A percentile compares a stretch with the other conserved stretches of the same genome.
These are phyloP conservation scores for Neofusicoccum sp. DNA, from an alignment of 2,329 filamentous ascomycete species.

Conservation along the genomic window DNA sequence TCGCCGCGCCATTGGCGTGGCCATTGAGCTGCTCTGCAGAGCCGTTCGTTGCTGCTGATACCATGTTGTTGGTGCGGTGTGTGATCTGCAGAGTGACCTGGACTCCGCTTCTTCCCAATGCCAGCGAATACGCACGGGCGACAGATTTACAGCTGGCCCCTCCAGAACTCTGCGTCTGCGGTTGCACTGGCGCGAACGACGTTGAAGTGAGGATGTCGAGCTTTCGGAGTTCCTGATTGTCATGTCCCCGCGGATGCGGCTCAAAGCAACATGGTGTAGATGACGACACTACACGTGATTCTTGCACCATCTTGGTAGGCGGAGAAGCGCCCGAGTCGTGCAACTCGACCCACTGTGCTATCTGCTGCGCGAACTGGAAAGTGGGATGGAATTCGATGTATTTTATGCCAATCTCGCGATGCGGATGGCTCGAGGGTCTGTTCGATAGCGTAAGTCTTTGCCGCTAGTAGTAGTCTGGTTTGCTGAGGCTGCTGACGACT, in stretches of 20 bases:
- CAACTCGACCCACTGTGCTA: background rate
- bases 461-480: no score
- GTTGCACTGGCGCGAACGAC: background rate
- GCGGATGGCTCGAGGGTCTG: no score
- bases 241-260: background rate
- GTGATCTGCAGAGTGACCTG: no score
- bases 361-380: background rate
- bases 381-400: no score
- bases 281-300: conserved; percentile 17
- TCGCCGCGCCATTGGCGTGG: conserved; percentile 4
- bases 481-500: no score
- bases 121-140: no score
- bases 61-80: background rate
- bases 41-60: conserved; percentile 3
- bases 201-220: no score
- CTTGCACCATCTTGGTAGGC: conserved; percentile 14
- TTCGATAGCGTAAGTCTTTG: no score
- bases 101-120: background rate
- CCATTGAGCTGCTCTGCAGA: background rate
- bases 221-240: no score
- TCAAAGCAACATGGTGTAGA: conserved; percentile 11
- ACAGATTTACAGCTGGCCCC: background rate
- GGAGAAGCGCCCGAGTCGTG: background rate
- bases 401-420: no score
- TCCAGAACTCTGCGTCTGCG: background rate